phyloP scores from a whole-genome alignment of 139 green algal genomes.

The Desmodesmus armatus region DNA sequence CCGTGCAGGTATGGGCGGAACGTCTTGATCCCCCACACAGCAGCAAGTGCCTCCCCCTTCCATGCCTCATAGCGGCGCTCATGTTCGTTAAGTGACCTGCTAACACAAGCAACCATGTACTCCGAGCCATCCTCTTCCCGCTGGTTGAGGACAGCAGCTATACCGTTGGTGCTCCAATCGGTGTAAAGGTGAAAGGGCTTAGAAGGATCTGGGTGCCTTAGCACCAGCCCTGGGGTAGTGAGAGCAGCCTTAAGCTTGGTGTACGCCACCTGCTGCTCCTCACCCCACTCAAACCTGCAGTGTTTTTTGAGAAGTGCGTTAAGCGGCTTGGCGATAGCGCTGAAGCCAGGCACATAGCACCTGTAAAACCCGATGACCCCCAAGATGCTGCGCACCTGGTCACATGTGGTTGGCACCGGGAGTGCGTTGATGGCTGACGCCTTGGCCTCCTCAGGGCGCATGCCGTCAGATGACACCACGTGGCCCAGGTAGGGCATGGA shows the following conservation, averaged over 20 bases:
- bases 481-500: constrained; percentile 54
- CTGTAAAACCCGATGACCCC: constrained; percentile 54
- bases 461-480: constrained; percentile 40
- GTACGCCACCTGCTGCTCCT: constrained; percentile 19
- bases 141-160: constrained; percentile 55
- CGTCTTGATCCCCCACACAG: constrained; percentile 1
- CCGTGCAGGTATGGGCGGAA: not conserved
- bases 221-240: not conserved
- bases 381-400: constrained; percentile 44
- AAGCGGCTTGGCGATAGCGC: constrained; percentile 41
- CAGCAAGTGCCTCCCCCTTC: constrained; percentile 2
- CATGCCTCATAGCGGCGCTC: constrained; percentile 6
- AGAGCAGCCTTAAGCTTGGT: constrained; percentile 19
- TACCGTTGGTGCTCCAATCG: constrained; percentile 20
- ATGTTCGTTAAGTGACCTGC: constrained; percentile 38
- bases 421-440: constrained; percentile 47
- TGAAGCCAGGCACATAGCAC: constrained; percentile 46
- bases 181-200: constrained; percentile 33
- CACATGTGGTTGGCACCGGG: constrained; percentile 36
- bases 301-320: constrained; percentile 46
- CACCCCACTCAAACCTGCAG: constrained; percentile 20
- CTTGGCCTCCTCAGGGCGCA: constrained; percentile 45
- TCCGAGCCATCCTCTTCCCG: too few relatives aligned
- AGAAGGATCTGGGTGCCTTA: not conserved
- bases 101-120: too few relatives aligned